Evolutionary conservation across 768 basidiomycete species (phyloP), one percentile per base, ranked within the genome.

Genomic region (Podaxis sp.): DNA sequence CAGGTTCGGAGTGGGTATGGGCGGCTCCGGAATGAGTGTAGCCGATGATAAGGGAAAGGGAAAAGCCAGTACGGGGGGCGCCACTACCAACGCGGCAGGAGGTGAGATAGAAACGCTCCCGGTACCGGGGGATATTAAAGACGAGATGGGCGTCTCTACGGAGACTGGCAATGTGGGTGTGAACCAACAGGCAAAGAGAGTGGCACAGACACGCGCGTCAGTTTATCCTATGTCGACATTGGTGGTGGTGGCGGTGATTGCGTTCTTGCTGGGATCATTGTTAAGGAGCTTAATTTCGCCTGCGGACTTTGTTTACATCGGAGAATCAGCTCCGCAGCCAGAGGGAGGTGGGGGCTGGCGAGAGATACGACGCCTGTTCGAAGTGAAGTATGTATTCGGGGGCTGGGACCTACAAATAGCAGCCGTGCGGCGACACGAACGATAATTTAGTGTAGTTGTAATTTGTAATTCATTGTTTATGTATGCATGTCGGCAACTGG

Each of bases 401-500:
- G 90, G 93, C 52, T 93, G 93, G 91, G 93, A 94, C 73, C 84
- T 95, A 63, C 89, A 94, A 77, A 80, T 96, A 59, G 93, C 93
- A 13, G 85, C 90, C 33, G 91, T 94, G 41, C 81, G 91, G 63
- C 79, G 91, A 63, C 88, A 90, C 70, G 89, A 73, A 65, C 61
- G 63, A 61, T 63, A 65, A 59, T 58, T 61, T 56, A 64, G 57
- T 55, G 41, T 61, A 64, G 52, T 38, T 61, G 53, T 63, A 57
- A 59, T 52, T 61, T 55, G 24, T 57, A 57, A 57, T 43, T 57
- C 29, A 57, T 57, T 57, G 43, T 43, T 46, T 46, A 33, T 33
- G 33, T 33, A 33, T 33, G 2, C 9, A 33, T 41, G 15, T 54
- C 57, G 51, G 64, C 43, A 63, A 75, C 72, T 64, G 71, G 70